Evolutionary conservation across 1,139 yeast genomes (phyloP), one percentile per base, ranked within the genome.

Genomic region (Hemisphaericaspora lyxosophila): DNA sequence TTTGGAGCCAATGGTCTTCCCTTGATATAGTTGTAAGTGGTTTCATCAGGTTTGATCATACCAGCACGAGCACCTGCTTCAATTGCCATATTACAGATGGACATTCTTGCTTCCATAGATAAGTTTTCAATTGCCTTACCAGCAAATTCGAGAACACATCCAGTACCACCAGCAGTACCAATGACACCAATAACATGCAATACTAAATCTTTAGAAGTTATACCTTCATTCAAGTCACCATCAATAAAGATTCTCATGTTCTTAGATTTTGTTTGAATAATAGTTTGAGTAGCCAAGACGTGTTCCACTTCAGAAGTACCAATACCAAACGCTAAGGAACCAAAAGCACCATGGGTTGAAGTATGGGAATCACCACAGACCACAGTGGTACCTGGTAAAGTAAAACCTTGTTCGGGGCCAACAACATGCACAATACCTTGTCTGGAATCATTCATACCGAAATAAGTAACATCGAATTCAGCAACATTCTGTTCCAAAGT

Each of bases 61-160:
- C 98, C 98, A 17, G 98, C 98, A 69, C 98, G 84, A 20, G 98
- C 98, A 68, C 98, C 98, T 42, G 85, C 98, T 70, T 92, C 98
- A 55, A 92, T 90, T 33, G 97, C 82, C 98, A 92, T 92, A 63
- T 92, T 92, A 76, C 98, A 92, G 70, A 92, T 92, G 36, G 97
- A 89, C 98, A 92, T 92, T 68, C 98, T 81, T n/a, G 97, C 97
- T 68, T 92, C 98, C 92, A 92, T 88, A 25, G 95, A 81, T 46
- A 92, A 77, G 45, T 75, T 78, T 60, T 85, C 87, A 53, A 92
- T 88, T 42, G 97, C 97, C 50, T 84, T 80, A 62, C 98, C 98
- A 34, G 96, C 94, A 69, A 90, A 92, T 69, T 92, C 98, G 60
- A 92, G 86, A 43, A 92, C 98, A 55, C 82, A 75, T 41, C 98